Percentiles rank a stretch among this genome's conserved stretches.
Conservation (phyloP, 2,329 filamentous ascomycete genomes). For the Penicillium brasilianum region DNA sequence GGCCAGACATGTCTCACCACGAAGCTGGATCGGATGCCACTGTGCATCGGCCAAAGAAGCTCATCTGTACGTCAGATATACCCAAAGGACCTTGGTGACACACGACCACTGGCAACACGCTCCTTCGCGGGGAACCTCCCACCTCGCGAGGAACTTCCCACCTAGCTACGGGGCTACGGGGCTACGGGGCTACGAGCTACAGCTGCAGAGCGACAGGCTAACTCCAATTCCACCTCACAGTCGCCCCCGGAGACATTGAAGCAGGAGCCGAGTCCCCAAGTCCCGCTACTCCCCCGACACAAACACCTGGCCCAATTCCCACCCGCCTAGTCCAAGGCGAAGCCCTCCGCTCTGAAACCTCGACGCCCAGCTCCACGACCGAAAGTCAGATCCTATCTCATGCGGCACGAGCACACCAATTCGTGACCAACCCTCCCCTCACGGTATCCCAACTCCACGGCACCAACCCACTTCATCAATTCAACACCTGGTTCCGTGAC, state of each 20-base stretch:
- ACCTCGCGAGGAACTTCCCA: too few species aligned
- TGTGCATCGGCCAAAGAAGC: slow-evolving; percentile 44
- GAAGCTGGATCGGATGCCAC: slow-evolving; percentile 19
- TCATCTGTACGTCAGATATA: slow-evolving; percentile 43
- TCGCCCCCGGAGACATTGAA: slow-evolving; percentile 51
- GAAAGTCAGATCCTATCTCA: slow-evolving; percentile 43
- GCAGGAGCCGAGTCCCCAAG: slow-evolving; percentile 21
- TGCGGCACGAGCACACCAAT: slow-evolving; percentile 50
- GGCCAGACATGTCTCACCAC: slow-evolving; percentile 20
- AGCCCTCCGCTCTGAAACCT: slow-evolving; percentile 38
- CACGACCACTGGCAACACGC: neutral
- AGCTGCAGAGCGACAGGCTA: slow-evolving; percentile 15
- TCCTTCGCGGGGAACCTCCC: slow-evolving; percentile 13
- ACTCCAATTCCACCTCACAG: slow-evolving; percentile 30
- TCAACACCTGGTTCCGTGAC: slow-evolving; percentile 84
- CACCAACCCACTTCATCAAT: slow-evolving; percentile 74
- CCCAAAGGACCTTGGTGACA: neutral
- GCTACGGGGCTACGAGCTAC: neutral
- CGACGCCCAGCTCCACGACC: slow-evolving; percentile 43
- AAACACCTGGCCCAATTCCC: slow-evolving; percentile 2
- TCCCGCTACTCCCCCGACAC: slow-evolving; percentile 17
- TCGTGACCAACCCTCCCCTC: slow-evolving; percentile 49
- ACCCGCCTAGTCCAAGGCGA: slow-evolving; percentile 17
- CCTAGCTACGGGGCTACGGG: neutral
- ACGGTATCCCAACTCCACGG: slow-evolving; percentile 49